A percentile compares a stretch with the other conserved stretches of the same genome.
These are phyloP conservation scores for Apophysomyces elegans DNA, from an alignment of 371 early-diverging fungal species.

Conservation along the genomic window DNA sequence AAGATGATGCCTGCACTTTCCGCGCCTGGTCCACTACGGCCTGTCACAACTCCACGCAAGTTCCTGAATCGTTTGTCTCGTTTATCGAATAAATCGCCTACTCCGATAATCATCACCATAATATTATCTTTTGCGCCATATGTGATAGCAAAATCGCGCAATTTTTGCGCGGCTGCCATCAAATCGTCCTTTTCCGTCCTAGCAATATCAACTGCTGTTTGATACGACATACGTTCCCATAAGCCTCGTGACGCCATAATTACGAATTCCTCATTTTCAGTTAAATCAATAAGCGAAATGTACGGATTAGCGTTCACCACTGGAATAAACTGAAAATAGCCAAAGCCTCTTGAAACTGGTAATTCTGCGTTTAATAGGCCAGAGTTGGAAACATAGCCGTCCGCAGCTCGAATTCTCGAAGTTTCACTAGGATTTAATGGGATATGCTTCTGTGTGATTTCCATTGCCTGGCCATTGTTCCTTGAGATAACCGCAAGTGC, in stretches of 20 bases:
- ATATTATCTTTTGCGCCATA: slow-evolving; percentile 79
- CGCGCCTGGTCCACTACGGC: slow-evolving; percentile 21
- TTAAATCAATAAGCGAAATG: slow-evolving; percentile 70
- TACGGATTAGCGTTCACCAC: slow-evolving; percentile 87
- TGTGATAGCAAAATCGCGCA: slow-evolving; percentile 86
- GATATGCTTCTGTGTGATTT: slow-evolving; percentile 79
- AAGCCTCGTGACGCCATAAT: slow-evolving; percentile 83
- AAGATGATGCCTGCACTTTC: slow-evolving; percentile 15
- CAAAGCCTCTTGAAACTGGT: slow-evolving; percentile 83
- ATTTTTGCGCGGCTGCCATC: slow-evolving; percentile 79
- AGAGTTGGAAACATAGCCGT: slow-evolving; percentile 79
- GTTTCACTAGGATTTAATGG: slow-evolving; percentile 73
- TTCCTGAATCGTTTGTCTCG: slow-evolving; percentile 33
- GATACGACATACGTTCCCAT: slow-evolving; percentile 83
- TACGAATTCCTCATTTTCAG: slow-evolving; percentile 88
- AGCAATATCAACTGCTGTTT: slow-evolving; percentile 85
- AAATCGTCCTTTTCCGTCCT: slow-evolving; percentile 74
- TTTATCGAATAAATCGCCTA: slow-evolving; percentile 71
- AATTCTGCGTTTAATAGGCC: slow-evolving; percentile 75
- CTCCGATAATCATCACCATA: slow-evolving; percentile 86
- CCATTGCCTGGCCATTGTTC: slow-evolving; percentile 69
- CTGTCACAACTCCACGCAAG: slow-evolving; percentile 32
- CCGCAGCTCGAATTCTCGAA: slow-evolving; percentile 74
- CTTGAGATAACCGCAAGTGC: slow-evolving; percentile 82
- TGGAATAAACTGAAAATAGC: slow-evolving; percentile 81